These are phyloP conservation scores for Acacia pycnantha DNA, from an alignment of 331 rosid genomes.

Conservation along the genomic window DNA sequence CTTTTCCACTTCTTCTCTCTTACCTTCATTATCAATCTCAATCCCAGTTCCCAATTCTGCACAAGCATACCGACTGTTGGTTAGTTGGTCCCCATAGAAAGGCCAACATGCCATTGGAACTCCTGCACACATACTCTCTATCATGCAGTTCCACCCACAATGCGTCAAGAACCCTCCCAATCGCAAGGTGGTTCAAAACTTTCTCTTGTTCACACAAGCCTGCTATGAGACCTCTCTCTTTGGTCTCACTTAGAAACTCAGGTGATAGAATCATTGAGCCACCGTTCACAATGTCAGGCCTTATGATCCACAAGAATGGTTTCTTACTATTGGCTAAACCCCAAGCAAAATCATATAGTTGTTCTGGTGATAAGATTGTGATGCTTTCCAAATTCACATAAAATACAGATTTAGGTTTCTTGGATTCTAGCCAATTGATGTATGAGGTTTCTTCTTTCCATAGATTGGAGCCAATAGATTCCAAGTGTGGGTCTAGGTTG, in stretches of 20 bases:
- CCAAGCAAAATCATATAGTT: neutral
- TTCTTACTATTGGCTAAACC: neutral
- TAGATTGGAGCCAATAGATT: neutral
- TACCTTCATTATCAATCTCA: neutral
- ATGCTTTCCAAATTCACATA: neutral
- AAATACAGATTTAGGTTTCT: neutral
- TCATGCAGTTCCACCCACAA: too few species aligned
- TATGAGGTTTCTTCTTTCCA: neutral
- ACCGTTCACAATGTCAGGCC: neutral
- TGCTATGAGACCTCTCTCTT: neutral
- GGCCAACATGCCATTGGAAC: slow-evolving; percentile 18
- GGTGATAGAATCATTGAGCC: neutral
- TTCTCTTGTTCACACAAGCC: neutral
- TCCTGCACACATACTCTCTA: too few species aligned
- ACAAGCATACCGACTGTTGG: neutral
- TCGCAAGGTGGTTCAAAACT: neutral
- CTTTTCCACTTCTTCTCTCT: neutral
- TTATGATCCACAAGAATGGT: neutral
- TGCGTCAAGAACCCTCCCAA: neutral
- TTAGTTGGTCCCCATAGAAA: neutral
- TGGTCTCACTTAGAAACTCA: neutral
- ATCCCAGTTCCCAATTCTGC: neutral
- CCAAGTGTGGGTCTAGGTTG: neutral
- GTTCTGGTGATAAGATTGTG: neutral
- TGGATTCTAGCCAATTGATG: neutral